phyloP scores from a whole-genome alignment of 768 basidiomycete species.

The Mrakia hoshinonis region DNA sequence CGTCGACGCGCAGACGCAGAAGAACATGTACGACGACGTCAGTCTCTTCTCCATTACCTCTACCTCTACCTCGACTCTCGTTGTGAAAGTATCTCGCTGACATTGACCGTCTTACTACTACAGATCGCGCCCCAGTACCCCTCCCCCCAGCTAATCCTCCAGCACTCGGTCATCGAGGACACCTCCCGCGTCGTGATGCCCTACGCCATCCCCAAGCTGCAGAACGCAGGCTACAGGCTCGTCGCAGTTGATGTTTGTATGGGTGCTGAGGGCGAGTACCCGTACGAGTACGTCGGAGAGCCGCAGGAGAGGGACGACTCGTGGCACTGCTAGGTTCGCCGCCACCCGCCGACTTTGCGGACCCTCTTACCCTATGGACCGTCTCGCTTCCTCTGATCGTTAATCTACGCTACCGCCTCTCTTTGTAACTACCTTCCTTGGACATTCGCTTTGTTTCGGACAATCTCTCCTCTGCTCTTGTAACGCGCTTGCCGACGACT shows the following conservation, averaged over 20 bases:
- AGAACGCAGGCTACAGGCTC: slow-evolving; percentile 35
- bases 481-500: too few species aligned
- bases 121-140: background rate
- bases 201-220: slow-evolving; percentile 32
- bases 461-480: too few species aligned
- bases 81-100: too few species aligned
- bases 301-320: background rate
- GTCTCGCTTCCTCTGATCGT: too few species aligned
- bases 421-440: background rate
- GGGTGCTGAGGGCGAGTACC: slow-evolving; percentile 25
- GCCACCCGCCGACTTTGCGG: too few species aligned
- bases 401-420: too few species aligned
- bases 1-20: slow-evolving; percentile 31
- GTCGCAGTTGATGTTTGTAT: slow-evolving; percentile 41
- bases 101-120: too few species aligned
- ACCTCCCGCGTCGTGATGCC: slow-evolving; percentile 35
- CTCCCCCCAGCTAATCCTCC: background rate
- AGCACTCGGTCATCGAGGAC: slow-evolving; percentile 12
- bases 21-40: slow-evolving; percentile 31
- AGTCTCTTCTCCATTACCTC: too few species aligned
- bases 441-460: background rate
- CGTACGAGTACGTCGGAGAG: background rate
- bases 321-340: background rate
- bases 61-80: too few species aligned
- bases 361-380: too few species aligned